Evolutionary conservation across 164 flowering plant genomes (phyloP), one percentile per base, ranked within the genome.

Genomic region (Stephania japonica): DNA sequence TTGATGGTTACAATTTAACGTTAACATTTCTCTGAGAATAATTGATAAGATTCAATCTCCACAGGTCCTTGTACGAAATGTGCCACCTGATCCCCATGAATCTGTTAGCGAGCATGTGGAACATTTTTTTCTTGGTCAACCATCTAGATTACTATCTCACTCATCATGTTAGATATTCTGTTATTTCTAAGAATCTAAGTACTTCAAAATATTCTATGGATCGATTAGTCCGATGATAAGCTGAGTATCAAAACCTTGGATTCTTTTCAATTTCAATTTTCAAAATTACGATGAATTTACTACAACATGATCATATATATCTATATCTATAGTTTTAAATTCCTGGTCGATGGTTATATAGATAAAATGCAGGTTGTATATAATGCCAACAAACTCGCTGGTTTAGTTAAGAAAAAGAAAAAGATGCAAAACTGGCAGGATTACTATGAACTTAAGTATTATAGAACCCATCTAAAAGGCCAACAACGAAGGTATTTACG

Each of bases 351-450:
- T 26, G 8, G n/a, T n/a, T n/a, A n/a, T 42, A 13, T 65, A 32
- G 59, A 49, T 25, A n/a, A 19, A 32, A 32, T 80, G 79, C 85
- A 93, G 98, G 85, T 86, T 75, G 92, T 89, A 6, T 87, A 86
- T 76, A 76, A 91, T 82, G 90, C 93, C 69, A 93, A 84, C 73
- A 78, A 81, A 59, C 88, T 93, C 27, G 76, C 84, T 23, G 44
- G 76, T 14, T 73, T 93, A 73, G 90, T 89, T 3, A 72, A 81
- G 50, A 80, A 87, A 79, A n/a, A n/a, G n/a, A n/a, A n/a, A n/a
- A 89, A 86, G 87, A 27, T 74, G 70, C 86, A 80, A 74, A 93
- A 93, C 73, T 86, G 94, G 91, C 89, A 85, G 14, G 93, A 85
- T 67, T 90, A 70, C 79, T 81, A 83, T 79, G 82, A 90, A 73